phyloP scores from a whole-genome alignment of 2,329 filamentous ascomycete genomes.

The Drechslerella dactyloides region DNA sequence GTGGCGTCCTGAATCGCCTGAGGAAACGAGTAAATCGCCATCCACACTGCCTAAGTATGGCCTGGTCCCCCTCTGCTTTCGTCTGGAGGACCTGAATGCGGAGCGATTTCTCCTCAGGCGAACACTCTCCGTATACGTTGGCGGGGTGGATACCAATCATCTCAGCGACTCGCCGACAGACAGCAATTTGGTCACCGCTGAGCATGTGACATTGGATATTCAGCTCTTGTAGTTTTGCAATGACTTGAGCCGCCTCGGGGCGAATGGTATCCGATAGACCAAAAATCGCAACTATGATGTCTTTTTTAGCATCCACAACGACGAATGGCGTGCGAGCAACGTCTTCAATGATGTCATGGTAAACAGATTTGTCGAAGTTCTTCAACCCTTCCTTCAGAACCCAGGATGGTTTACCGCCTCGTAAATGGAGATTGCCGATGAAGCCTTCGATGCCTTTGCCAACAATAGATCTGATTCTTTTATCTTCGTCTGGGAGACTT shows the following conservation, averaged over 20 bases:
- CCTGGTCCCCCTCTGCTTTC: conserved; percentile 8
- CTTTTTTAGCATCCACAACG: conserved; percentile 25
- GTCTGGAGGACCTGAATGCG: conserved; percentile 22
- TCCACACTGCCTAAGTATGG: conserved; percentile 11
- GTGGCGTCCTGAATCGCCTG: conserved; percentile 53
- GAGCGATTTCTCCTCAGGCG: conserved; percentile 63
- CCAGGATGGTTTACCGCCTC: conserved; percentile 63
- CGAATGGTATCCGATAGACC: conserved; percentile 63
- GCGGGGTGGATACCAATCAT: conserved; percentile 58
- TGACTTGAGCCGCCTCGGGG: conserved; percentile 60
- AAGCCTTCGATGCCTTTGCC: conserved; percentile 59
- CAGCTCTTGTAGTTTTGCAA: conserved; percentile 61
- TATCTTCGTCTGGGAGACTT: conserved; percentile 8
- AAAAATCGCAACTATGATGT: conserved; percentile 59
- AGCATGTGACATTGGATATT: conserved; percentile 64
- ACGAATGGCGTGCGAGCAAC: conserved; percentile 31
- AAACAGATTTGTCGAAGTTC: conserved; percentile 53
- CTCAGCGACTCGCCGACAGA: conserved; percentile 62
- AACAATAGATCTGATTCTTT: conserved; percentile 49
- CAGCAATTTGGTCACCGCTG: conserved; percentile 64
- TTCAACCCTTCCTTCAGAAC: conserved; percentile 53
- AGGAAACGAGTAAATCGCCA: conserved; percentile 16
- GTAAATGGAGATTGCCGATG: conserved; percentile 56
- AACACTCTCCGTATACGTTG: conserved; percentile 61
- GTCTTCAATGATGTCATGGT: conserved; percentile 46